Base-by-base conservation (phyloP, 164 flowering plant species). In the Piper longum region DNA sequence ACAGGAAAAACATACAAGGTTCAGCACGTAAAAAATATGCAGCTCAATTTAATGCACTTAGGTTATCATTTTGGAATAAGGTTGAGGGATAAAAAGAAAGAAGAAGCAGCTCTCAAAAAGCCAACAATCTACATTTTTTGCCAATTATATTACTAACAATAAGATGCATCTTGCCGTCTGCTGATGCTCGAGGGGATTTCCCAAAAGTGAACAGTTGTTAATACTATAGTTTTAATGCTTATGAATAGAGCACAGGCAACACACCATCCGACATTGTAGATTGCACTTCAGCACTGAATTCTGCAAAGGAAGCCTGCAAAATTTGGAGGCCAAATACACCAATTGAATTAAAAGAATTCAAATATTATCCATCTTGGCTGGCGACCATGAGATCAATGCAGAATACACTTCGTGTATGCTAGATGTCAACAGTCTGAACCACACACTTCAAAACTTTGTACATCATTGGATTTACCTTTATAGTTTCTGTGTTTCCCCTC, bases 251-350 rank as follows among this genome's bases (percentile, higher is more conserved):
- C 52, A 48, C 36, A 26, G 36, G 36, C 36, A 26, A 70, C 67
- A 52, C 81, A 85, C 89, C 80, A 58, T 82, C 82, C 62, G 91
- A 77, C 62, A 85, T 78, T 55, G 73, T 76, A 51, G 77, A 73
- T 65, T 89, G 89, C 61, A 75, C 76, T 70, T 84, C 91, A 65
- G 76, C 77, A 44, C 82, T 74, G 67, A 85, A 75, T 69, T 82
- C 91, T 12, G 72, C 66, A 66, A 81, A 85, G 45, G 95, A 80
- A 66, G 77, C 86, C 96, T 87, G 78, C 40, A 65, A 48, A 62
- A 60, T 4, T 17, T 57, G 45, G 56, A 70, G 41, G 11, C 58
- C 16, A 55, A 48, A 9, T 2, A 48, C 9, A 0, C 52, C 12
- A 48, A 9, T 9, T 9, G 14, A 9, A 5, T 2, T 9, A 48